Base-by-base conservation (phyloP, 2,329 filamentous ascomycete species). In the Paramyrothecium roridum region DNA sequence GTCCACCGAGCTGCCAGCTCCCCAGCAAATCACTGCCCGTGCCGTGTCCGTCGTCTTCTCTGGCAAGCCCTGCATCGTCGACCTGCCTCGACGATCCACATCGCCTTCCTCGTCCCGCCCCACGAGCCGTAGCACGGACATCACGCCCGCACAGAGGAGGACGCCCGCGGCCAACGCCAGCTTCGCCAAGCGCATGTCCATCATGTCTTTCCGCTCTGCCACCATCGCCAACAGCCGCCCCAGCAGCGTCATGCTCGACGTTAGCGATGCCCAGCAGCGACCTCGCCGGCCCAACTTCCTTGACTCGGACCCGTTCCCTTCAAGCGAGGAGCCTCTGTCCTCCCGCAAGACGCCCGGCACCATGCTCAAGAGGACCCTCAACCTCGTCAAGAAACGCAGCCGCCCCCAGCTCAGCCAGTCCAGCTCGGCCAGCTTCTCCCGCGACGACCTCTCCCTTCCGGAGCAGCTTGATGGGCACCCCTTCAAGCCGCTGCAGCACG, bases 21-120 rank as follows among this genome's bases (percentile, higher is more conserved):
- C 76, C 63, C 77, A 79, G 59, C 78, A 84, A 66, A 80, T 80
- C 60, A 85, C 79, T 6, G 84, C 84, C 8, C 76, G 81, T 52
- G 74, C 80, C 2, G 81, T 87, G 13, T 83, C 82, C 1, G 82
- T 87, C 43, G 73, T 85, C 54, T 84, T 80, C 57, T 75, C 80
- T 3, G 83, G 83, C 56, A 85, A 83, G 70, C 84, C 84, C 4
- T 80, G 76, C 48, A 76, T 87, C 13, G 75, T 85, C 56, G 73
- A 85, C 59, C 71, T 85, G 17, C 70, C 72, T 33, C 70, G 74
- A 52, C 70, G 77, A 57, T 74, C 72, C 11, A 64, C 67, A 53
- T 67, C 63, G 43, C 53, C 60, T 30, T 63, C 61, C 61, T 69
- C 63, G 59, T 56, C 54, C 3, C 53, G 43, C 13, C 60, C 59